Evolutionary conservation across 495 filamentous ascomycete genomes (phyloP), one percentile per base, ranked within the genome.

Genomic region (Penicillium simplicissimum): DNA sequence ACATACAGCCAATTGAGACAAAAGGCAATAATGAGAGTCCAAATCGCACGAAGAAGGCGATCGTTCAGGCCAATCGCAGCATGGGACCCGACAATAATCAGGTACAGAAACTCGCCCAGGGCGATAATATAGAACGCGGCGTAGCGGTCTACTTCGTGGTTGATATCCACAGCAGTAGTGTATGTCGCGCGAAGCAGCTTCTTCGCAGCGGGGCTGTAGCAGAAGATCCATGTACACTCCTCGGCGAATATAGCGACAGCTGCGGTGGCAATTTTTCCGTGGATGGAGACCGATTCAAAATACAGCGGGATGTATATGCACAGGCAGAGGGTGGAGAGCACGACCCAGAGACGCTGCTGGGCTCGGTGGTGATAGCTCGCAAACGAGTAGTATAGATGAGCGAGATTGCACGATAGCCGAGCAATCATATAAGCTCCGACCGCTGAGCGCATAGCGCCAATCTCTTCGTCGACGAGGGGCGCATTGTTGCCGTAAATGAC

Each of bases 81-180:
- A 37, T 74, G 71, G 1, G 65, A 73, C 1, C 70, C 74, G 14
- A 78, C 76, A 40, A 82, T 65, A n/a, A 79, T 76, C 37, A 69
- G 60, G 47, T 81, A 78, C 2, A 81, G 67, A 40, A 76, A 81
- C 57, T 83, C 80, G 38, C 80, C 79, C 8, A 83, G 68, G 0
- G 76, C 77, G 47, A 83, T 81, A 63, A 81, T 82, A 59, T 74
- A 81, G 62, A 83, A 83, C 23, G 80, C 79, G 1, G 76, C 71
- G 58, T 76, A 76, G 1, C 80, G 75, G 60, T 82, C 80, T 14
- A 77, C 67, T 60, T 81, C 78, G 57, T 83, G 80, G 21, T 72
- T 67, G 21, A 79, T 71, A 67, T 83, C 77, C 7, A 81, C 70
- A 0, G 76, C 76, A 13, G 77, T 76, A 0, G 70, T 69, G 42